Base-by-base conservation (phyloP, 2,329 filamentous ascomycete genomes). In the Clonostachys rhizophaga region DNA sequence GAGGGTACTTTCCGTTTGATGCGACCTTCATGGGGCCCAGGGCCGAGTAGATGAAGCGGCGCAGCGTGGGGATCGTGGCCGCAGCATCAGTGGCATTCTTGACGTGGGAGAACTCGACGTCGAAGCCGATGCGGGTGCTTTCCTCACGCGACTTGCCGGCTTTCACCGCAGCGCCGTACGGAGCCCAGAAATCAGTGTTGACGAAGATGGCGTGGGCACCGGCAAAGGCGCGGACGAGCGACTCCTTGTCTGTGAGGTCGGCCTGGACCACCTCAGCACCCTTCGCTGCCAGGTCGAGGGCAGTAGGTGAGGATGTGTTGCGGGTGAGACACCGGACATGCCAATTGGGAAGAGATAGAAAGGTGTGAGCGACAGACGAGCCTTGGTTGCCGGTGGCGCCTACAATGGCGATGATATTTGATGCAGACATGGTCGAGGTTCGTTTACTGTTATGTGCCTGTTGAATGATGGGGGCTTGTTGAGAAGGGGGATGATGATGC, bases 51-150 rank as follows among this genome's bases (percentile, higher is more conserved):
- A 78, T 56, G 50, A 75, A 73, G 5, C 67, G 66, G 20, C 71
- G 68, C 1, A 79, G 59, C 0, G 65, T 63, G 0, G 58, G 54
- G 0, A 58, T 63, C 3, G 56, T 53, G 4, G 70, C 70, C 0
- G 76, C 77, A 0, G 74, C 78, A 48, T 75, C 67, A 4, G 70
- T 71, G 4, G 81, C 73, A 48, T 81, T 82, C 48, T 68, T 72
- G 0, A 78, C 77, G 46, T 81, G 72, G 13, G 61, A 59, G 3
- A 67, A 51, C 55, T 82, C 79, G 2, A 67, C 56, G 1, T 74
- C 63, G 45, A 70, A 74, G 1, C 68, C 70, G 35, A 66, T 67
- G 33, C 57, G 53, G 9, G 67, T 59, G 49, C 63, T 66, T 0
- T 59, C 62, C 6, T 63, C 57, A 8, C 53, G 46, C 2, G 66